These are phyloP conservation scores for Hylodesmum podocarpum DNA, from an alignment of 306 rosid genomes.

Conservation along the genomic window DNA sequence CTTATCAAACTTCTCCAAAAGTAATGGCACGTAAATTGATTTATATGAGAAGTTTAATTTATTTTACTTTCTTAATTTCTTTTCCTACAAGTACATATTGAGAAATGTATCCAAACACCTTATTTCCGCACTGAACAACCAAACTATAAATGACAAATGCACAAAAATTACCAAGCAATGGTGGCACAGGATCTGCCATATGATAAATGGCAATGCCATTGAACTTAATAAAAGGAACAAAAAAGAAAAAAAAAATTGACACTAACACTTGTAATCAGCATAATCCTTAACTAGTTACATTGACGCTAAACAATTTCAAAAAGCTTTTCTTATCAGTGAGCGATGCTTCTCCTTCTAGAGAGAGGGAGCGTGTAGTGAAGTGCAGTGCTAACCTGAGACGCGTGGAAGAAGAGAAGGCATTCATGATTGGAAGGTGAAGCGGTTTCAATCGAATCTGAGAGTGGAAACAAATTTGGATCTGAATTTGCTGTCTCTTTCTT, in stretches of 20 bases:
- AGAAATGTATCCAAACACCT: neutral
- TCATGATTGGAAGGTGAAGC: constrained; percentile 62
- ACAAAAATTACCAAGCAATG: constrained; percentile 1
- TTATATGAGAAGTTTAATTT: neutral
- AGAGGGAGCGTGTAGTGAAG: neutral
- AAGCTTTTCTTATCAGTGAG: neutral
- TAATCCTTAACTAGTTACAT: constrained; percentile 6
- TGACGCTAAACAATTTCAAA: neutral
- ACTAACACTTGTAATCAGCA: constrained; percentile 15
- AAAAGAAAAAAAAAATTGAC: neutral
- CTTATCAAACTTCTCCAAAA: neutral
- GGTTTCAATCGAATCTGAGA: constrained; percentile 48
- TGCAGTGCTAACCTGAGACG: neutral
- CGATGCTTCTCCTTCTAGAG: neutral
- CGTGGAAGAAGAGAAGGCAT: constrained; percentile 70
- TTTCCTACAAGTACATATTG: neutral
- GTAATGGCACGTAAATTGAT: neutral
- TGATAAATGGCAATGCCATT: neutral
- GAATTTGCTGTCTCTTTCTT: neutral
- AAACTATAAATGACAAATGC: neutral
- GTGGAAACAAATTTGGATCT: constrained; percentile 45
- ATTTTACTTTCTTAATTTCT: neutral
- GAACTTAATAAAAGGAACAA: neutral
- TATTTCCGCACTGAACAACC: too few species aligned
- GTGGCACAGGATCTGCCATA: neutral